Percentiles rank a stretch among this genome's conserved stretches.
These are phyloP conservation scores for Phytophthora pluvialis DNA, from an alignment of 352 stramenopile genomes.

Conservation along the genomic window DNA sequence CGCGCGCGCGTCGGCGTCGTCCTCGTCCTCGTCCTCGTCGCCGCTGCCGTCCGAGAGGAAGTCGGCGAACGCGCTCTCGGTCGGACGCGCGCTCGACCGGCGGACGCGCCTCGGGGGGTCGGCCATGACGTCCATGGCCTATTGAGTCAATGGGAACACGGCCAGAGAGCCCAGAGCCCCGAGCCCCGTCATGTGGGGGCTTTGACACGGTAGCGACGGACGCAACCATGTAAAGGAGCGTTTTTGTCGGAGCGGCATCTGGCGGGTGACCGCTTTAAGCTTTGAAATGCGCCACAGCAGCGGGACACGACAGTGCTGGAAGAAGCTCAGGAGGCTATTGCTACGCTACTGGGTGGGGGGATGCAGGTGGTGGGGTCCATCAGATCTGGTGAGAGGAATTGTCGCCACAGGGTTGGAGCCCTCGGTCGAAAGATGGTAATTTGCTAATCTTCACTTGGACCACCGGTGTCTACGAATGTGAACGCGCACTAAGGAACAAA, in stretches of 20 bases:
- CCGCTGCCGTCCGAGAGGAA: conserved; percentile 52
- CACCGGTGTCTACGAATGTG: not conserved
- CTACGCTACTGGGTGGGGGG: not conserved
- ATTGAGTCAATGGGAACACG: not conserved
- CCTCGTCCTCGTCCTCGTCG: conserved; percentile 43
- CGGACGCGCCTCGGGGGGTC: conserved; percentile 26
- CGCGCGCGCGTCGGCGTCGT: conserved; percentile 33
- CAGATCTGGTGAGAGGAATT: conserved; percentile 49
- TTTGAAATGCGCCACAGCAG: not conserved
- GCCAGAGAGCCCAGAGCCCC: not conserved
- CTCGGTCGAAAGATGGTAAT: conserved; percentile 56
- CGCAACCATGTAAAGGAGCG: conserved; percentile 7
- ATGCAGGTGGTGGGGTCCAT: conserved; percentile 32
- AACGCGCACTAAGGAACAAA: not conserved
- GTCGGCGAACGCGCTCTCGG: conserved; percentile 36
- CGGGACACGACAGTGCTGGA: too few relatives aligned
- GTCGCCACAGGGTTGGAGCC: conserved; percentile 46
- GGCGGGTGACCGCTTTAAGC: conserved; percentile 1
- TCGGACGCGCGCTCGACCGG: conserved; percentile 1
- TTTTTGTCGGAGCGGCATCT: conserved; percentile 20
- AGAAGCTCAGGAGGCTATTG: too few relatives aligned
- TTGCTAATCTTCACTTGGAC: conserved; percentile 42
- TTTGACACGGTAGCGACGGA: not conserved
- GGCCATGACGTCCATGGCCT: conserved; percentile 6
- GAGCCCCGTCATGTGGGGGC: not conserved